Evolutionary conservation across 2,329 filamentous ascomycete genomes (phyloP), one percentile per base, ranked within the genome.

Genomic region (Chaetomiaceae sp.): DNA sequence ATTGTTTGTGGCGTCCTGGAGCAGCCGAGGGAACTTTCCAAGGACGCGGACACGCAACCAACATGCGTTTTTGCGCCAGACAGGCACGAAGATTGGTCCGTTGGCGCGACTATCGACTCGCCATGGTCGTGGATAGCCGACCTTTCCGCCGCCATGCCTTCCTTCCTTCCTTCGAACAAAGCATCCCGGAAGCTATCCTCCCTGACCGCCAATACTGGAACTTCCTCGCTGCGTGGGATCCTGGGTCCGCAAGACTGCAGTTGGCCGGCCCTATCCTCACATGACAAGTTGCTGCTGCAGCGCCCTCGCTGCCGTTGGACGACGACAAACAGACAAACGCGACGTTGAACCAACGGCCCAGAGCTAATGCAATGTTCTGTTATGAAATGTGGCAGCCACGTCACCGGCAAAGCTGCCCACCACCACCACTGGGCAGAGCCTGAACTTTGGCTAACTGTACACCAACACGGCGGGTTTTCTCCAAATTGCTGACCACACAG

Each of bases 91-190:
- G 33, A 59, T 56, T 55, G 41, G 53, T 46, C 30, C 39, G 39
- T 53, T 56, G 55, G 50, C 57, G 55, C 55, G 55, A 45, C 37
- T 52, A 50, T 53, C 34, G 50, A 43, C 40, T 42, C n/a, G 8
- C n/a, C 40, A 25, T 13, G 40, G 2, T 3, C 17, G n/a, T 14
- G 5, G 23, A 45, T 49, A 55, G 52, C 50, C 56, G 55, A 55
- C 45, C 14, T 27, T 43, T 33, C 34, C 44, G 47, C 44, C 21
- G 33, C 7, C 12, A 27, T 33, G 30, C 30, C 25, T 33, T 8
- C 30, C 30, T 33, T 33, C 30, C 19, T 21, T 31, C 10, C n/a
- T 31, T 31, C 40, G 10, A 5, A 10, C n/a, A 30, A 31, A 16
- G 4, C 27, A 13, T 7, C 41, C 37, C n/a, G 20, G 17, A 33